A percentile compares a stretch with the other conserved stretches of the same genome.
phyloP scores from a whole-genome alignment of 2,329 filamentous ascomycete species.

The Tolypocladium ovalisporum region DNA sequence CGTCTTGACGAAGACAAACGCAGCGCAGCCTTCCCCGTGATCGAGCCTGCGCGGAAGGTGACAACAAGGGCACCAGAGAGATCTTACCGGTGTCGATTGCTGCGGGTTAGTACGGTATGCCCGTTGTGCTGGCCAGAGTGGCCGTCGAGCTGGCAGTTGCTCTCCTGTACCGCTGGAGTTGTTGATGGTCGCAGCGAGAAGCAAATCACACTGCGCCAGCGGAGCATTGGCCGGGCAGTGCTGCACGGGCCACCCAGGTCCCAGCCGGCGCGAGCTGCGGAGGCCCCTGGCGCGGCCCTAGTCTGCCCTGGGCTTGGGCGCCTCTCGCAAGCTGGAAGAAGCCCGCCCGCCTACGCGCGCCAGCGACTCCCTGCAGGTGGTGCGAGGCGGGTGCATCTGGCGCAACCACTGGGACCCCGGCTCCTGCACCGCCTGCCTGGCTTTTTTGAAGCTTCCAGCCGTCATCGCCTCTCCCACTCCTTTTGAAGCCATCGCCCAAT shows the following conservation, averaged over 20 bases:
- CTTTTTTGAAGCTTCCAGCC: background rate
- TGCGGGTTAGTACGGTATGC: conserved; percentile 23
- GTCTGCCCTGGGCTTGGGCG: background rate
- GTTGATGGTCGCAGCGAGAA: conserved; percentile 18
- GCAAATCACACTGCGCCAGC: background rate
- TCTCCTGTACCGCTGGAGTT: conserved; percentile 14
- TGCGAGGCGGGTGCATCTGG: background rate
- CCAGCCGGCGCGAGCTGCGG: background rate
- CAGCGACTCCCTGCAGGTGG: conserved; percentile 1
- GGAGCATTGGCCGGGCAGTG: background rate
- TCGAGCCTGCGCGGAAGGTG: background rate
- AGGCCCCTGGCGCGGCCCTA: background rate
- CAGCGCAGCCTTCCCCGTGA: background rate
- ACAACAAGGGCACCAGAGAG: background rate
- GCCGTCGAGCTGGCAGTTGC: conserved; percentile 16
- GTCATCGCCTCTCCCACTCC: background rate
- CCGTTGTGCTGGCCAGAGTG: conserved; percentile 15
- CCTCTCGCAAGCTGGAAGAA: background rate
- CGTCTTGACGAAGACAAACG: background rate
- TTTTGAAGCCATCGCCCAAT: background rate
- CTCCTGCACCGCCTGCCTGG: background rate
- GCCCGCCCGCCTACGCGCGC: background rate
- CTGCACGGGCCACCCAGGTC: conserved; percentile 3
- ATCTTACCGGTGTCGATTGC: conserved; percentile 3
- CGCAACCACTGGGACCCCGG: background rate